Conservation (phyloP, 345 rosid genomes). For the Acer yangbiense region DNA sequence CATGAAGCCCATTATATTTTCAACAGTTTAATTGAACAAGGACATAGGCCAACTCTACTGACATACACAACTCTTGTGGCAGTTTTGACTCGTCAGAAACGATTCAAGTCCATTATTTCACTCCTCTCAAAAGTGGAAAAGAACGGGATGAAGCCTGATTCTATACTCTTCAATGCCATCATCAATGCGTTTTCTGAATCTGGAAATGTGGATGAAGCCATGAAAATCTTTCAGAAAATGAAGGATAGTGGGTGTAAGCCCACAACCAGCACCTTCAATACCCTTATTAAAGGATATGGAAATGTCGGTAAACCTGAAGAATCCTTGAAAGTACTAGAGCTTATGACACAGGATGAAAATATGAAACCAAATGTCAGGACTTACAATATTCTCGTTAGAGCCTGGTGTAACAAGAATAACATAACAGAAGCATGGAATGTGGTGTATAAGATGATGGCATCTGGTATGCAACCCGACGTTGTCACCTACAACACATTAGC, state of each 20-base stretch:
- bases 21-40: conserved; percentile 64
- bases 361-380: conserved; percentile 78
- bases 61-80: conserved; percentile 83
- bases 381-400: conserved; percentile 73
- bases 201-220: conserved; percentile 73
- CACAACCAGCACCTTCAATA: conserved; percentile 77
- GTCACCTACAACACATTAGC: conserved; percentile 85
- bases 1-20: conserved; percentile 74
- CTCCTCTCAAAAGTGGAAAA: conserved; percentile 72
- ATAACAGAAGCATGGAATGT: conserved; percentile 79
- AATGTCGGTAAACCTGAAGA: conserved; percentile 74
- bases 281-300: conserved; percentile 89
- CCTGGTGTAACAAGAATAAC: conserved; percentile 75
- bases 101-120: conserved; percentile 56
- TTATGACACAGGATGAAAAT: conserved; percentile 54
- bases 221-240: conserved; percentile 79
- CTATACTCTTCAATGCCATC: conserved; percentile 88
- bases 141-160: conserved; percentile 74
- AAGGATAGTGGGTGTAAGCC: conserved; percentile 78
- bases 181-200: conserved; percentile 91
- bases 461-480: conserved; percentile 71
- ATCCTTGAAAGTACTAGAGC: conserved; percentile 60
- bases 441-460: conserved; percentile 66
- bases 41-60: conserved; percentile 79
- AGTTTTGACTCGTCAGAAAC: conserved; percentile 67